Conservation (phyloP, 192 early-diverging fungal genomes). For the Dissophora globulifera region DNA sequence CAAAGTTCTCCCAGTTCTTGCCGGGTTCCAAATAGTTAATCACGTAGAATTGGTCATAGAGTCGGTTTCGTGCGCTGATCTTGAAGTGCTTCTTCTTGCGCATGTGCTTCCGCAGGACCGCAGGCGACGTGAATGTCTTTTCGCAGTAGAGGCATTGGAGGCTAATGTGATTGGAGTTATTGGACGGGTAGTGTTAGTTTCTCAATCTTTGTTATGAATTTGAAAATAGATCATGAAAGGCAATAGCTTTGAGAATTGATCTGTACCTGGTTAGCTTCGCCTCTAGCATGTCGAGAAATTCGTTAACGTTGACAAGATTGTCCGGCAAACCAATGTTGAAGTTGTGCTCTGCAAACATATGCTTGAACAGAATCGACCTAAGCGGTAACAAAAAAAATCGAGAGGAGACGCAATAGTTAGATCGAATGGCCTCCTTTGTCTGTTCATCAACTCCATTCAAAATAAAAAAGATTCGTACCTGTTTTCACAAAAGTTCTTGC, state of each 20-base stretch:
- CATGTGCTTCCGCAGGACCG: constrained; percentile 95
- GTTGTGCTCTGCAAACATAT: constrained; percentile 91
- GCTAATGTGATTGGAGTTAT: too few species aligned
- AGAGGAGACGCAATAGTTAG: not conserved
- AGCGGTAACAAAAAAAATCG: not conserved
- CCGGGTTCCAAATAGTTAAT: constrained; percentile 93
- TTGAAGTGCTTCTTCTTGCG: constrained; percentile 99
- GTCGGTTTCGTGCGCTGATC: constrained; percentile 87
- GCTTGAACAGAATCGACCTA: constrained; percentile 80
- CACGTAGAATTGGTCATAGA: constrained; percentile 95
- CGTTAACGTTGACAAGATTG: constrained; percentile 86
- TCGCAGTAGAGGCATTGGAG: constrained; percentile 94
- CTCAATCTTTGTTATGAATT: not conserved
- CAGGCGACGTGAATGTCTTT: constrained; percentile 87
- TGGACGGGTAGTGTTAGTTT: too few species aligned
- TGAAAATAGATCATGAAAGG: not conserved
- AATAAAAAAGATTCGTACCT: constrained; percentile 47
- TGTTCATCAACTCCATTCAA: too few species aligned
- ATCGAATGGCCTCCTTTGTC: not conserved
- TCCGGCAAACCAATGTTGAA: constrained; percentile 95
- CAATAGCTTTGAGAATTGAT: not conserved
- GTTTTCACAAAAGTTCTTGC: constrained; percentile 80
- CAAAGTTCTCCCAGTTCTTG: constrained; percentile 90
- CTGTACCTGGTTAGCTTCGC: constrained; percentile 70
- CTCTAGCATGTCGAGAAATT: constrained; percentile 83